phyloP scores from a whole-genome alignment of 208 protist genomes.

The Acanthamoeba sp. region DNA sequence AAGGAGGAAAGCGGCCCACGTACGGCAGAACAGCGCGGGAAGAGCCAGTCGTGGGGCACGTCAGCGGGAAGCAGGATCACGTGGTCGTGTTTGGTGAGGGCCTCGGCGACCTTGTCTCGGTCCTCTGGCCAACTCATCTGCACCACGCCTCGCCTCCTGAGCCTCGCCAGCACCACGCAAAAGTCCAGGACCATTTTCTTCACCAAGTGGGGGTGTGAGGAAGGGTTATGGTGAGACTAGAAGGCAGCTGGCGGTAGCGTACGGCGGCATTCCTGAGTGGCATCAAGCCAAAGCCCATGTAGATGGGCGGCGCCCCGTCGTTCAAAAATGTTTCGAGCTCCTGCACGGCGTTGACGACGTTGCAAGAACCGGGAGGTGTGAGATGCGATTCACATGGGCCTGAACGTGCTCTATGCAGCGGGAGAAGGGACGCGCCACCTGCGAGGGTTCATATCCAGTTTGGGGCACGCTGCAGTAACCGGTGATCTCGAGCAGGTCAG shows the following conservation, averaged over 20 bases:
- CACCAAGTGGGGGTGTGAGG: neutral
- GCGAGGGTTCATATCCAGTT: neutral
- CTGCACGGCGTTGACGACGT: neutral
- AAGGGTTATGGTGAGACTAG: too few relatives aligned
- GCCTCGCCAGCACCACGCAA: neutral
- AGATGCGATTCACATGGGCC: neutral
- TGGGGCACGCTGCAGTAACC: neutral
- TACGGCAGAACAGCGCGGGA: slow-evolving; percentile 13
- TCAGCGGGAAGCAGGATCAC: neutral
- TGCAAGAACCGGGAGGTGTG: neutral
- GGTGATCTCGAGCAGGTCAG: neutral
- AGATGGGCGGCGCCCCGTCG: neutral
- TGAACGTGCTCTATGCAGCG: too few relatives aligned
- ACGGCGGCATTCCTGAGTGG: slow-evolving; percentile 5
- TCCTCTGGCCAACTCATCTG: neutral
- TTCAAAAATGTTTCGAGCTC: neutral
- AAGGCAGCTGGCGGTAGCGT: neutral
- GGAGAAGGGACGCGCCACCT: too few relatives aligned
- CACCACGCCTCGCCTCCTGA: neutral
- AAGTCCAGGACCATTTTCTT: slow-evolving; percentile 5
- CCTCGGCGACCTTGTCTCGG: neutral
- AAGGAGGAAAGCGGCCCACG: too few relatives aligned
- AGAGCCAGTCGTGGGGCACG: neutral
- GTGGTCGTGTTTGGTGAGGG: slow-evolving; percentile 6
- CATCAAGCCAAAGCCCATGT: slow-evolving; percentile 21